Percentiles rank a stretch among this genome's conserved stretches.
These are phyloP conservation scores for Lipomyces starkeyi DNA, from an alignment of 805 yeast genomes.

Conservation along the genomic window DNA sequence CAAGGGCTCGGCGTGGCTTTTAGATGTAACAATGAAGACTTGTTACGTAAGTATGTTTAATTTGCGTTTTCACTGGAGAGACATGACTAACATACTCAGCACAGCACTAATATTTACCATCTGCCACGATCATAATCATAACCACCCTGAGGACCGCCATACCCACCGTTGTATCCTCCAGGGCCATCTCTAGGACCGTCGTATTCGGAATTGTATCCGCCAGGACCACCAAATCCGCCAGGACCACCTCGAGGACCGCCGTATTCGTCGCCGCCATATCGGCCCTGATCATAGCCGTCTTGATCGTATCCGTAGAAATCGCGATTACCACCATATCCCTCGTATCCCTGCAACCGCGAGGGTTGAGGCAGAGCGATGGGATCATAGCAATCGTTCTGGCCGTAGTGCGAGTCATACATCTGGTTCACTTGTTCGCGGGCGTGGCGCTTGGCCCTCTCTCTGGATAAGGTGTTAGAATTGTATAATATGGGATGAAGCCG, in stretches of 20 bases:
- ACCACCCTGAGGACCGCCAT: constrained; percentile 5
- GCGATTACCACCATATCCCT: constrained; percentile 15
- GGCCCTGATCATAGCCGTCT: constrained; percentile 8
- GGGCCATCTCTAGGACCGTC: not conserved
- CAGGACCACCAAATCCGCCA: not conserved
- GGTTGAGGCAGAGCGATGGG: constrained; percentile 23
- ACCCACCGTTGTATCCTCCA: not conserved
- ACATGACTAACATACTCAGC: not conserved
- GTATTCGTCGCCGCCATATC: not conserved
- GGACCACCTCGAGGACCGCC: not conserved
- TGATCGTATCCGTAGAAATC: not conserved
- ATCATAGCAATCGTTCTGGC: constrained; percentile 38
- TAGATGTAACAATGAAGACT: not conserved
- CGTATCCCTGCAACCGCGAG: constrained; percentile 16
- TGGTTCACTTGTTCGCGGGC: constrained; percentile 41
- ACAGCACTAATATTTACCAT: not conserved
- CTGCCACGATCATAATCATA: not conserved
- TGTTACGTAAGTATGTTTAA: not conserved
- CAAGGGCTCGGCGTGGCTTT: constrained; percentile 29
- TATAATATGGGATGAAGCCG: not conserved
- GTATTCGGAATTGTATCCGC: not conserved
- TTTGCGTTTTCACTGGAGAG: not conserved
- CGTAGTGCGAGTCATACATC: constrained; percentile 43
- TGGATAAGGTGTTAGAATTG: not conserved
- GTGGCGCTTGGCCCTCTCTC: constrained; percentile 37